Base-by-base conservation (phyloP, 2,329 filamentous ascomycete species). In the Apiospora koreana region DNA sequence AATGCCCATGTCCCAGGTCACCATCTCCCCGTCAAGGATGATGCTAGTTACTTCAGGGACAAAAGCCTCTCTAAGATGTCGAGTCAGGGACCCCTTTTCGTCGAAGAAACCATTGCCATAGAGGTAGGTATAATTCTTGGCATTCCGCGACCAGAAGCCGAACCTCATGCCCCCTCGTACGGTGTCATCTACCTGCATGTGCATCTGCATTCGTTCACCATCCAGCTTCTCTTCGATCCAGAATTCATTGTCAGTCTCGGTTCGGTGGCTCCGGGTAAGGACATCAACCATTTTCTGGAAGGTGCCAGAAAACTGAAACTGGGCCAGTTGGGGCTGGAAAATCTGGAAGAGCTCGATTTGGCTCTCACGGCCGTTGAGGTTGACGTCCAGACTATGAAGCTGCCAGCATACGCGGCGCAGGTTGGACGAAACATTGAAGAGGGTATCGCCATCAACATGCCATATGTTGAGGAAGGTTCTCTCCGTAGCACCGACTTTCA, bases 191-290 rank as follows among this genome's bases (percentile, higher is more conserved):
- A 92, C 86, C 16, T 89, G 81, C 92, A 98, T 95, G 80, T 99
- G 96, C 79, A 99, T 87, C 80, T 99, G 96, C 92, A 99, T 98
- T 35, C 96, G 89, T 81, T 99, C 96, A 1, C 96, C 96, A 75
- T 99, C 96, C 10, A 99, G 85, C 81, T 99, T 99, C 82, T 99
- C 96, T 80, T 99, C 96, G 65, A 98, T 96, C 94, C 95, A 98
- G 77, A 97, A 99, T 10, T 92, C 89, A 0, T 87, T 85, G 68
- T 97, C 91, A 0, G 93, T 90, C 31, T 91, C 88, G 0, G 89
- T 91, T 0, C 87, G 85, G 2, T 89, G 88, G 81, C 73, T 74
- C 23, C 74, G 67, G 54, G 76, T 75, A n/a, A 92, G 81, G 69
- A 87, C 90, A 23, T 89, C 85, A 1, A 97, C 89, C 88, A 97